These are phyloP conservation scores for Bifiguratus adelaidae DNA, from an alignment of 192 early-diverging fungal genomes.

Conservation along the genomic window DNA sequence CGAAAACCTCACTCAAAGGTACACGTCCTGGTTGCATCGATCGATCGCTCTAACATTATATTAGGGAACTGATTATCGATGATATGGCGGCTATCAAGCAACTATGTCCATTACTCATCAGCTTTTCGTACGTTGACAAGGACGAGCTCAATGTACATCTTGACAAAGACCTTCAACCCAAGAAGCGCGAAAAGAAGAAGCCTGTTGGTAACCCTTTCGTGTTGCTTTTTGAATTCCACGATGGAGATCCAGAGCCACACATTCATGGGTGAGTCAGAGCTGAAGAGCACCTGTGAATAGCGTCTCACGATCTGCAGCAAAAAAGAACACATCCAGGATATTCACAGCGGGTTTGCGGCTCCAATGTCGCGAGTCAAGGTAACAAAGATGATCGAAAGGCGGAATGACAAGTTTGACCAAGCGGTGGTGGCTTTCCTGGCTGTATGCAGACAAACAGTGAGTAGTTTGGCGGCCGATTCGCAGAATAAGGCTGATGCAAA, in stretches of 20 bases:
- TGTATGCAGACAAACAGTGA: conserved; percentile 3
- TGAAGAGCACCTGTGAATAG: neutral
- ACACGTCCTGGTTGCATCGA: neutral
- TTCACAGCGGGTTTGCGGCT: neutral
- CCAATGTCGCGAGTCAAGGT: conserved; percentile 2
- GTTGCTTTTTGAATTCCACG: conserved; percentile 4
- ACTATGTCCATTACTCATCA: conserved; percentile 3
- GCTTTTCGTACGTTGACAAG: neutral
- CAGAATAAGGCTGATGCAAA: no score
- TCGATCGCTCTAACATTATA: no score
- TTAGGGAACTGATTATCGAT: conserved; percentile 1
- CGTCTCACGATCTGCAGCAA: neutral
- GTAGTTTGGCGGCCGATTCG: no score
- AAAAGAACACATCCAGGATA: neutral
- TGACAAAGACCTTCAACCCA: no score
- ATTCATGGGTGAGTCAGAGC: neutral
- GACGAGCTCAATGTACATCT: neutral
- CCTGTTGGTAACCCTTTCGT: neutral
- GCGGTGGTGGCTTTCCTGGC: conserved; percentile 7
- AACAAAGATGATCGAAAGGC: neutral
- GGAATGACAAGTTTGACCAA: conserved; percentile 8
- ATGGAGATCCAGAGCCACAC: neutral
- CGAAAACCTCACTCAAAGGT: neutral
- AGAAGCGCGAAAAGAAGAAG: no score
- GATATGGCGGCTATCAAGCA: conserved; percentile 17